These are phyloP conservation scores for Rhinocladiella similis DNA, from an alignment of 2,329 filamentous ascomycete species.

Conservation along the genomic window DNA sequence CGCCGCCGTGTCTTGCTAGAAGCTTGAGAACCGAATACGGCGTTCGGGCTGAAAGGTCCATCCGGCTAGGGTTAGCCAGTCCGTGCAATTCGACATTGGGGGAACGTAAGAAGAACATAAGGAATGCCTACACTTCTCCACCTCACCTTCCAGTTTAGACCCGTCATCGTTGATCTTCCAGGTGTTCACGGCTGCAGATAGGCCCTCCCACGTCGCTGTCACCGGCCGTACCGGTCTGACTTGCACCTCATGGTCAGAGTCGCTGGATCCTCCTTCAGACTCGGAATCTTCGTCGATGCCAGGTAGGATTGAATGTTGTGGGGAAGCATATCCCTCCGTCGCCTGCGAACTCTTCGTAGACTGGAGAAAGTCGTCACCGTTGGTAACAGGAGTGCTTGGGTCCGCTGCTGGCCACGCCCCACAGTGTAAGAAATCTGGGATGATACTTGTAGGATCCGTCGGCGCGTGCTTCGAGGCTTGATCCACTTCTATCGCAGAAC, in stretches of 20 bases:
- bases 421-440: constrained; percentile 16
- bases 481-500: not conserved
- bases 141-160: not conserved
- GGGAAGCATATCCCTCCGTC: not conserved
- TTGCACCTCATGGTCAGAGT: not conserved
- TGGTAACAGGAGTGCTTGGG: no score
- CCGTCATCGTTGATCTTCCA: constrained; percentile 2
- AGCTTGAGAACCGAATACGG: constrained; percentile 20
- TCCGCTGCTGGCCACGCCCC: constrained; percentile 11
- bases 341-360: not conserved
- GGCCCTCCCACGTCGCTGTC: not conserved
- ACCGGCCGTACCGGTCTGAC: not conserved
- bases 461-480: not conserved
- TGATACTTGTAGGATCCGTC: not conserved
- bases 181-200: constrained; percentile 9
- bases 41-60: constrained; percentile 1
- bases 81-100: not conserved
- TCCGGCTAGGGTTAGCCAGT: not conserved
- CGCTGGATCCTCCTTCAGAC: not conserved
- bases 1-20: constrained; percentile 11
- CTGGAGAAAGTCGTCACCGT: no score
- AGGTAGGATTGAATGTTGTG: not conserved
- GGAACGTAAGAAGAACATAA: no score
- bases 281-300: constrained; percentile 2
- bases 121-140: constrained; percentile 5